A percentile compares a stretch with the other conserved stretches of the same genome.
Evolutionary conservation across 73 alveolate species (phyloP).

Genomic region (Symbiodinium natans): DNA sequence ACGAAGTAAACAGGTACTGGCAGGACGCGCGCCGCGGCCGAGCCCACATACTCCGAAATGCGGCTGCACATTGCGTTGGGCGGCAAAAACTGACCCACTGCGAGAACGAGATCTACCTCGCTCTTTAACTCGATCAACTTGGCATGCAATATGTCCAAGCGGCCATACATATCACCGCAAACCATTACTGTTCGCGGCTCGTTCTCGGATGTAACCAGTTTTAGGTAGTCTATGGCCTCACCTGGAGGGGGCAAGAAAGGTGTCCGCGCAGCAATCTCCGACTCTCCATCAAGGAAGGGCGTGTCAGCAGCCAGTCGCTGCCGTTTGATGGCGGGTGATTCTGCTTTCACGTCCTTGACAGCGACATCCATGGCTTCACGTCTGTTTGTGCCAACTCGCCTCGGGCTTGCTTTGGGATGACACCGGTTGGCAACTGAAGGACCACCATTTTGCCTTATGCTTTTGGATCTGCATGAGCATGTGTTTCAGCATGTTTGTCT

Average conservation of each 20-base stretch:
- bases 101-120: slow-evolving; percentile 61
- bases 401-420: too few species aligned
- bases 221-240: background rate
- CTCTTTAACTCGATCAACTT: slow-evolving; percentile 63
- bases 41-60: slow-evolving; percentile 44
- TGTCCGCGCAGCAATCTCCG: background rate
- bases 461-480: too few species aligned
- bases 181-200: background rate
- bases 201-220: background rate
- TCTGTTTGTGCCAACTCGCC: too few species aligned
- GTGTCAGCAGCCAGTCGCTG: background rate
- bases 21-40: slow-evolving; percentile 15
- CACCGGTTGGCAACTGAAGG: too few species aligned
- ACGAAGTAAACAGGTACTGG: slow-evolving; percentile 77
- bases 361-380: background rate
- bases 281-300: background rate
- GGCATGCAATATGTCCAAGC: slow-evolving; percentile 36
- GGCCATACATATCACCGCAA: slow-evolving; percentile 76
- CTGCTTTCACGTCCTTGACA: background rate
- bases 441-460: too few species aligned
- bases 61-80: slow-evolving; percentile 52
- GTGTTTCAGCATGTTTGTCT: too few species aligned
- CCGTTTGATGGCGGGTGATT: background rate
- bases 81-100: slow-evolving; percentile 52
- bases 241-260: background rate